Conservation (phyloP, 805 yeast genomes). For the Zygosaccharomyces kombuchaensis region DNA sequence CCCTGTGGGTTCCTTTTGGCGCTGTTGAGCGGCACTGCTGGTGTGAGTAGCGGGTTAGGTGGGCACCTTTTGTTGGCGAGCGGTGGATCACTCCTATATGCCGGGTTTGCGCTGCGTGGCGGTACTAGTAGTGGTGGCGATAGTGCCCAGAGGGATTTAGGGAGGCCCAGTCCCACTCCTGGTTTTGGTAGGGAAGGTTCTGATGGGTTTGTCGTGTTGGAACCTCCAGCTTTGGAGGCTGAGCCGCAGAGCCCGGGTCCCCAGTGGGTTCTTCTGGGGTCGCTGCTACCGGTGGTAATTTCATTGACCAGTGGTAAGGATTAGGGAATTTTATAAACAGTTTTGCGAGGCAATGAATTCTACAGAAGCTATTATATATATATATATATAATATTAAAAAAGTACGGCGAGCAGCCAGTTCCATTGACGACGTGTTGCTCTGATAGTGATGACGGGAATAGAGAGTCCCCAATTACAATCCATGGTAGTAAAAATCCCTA, state of each 20-base stretch:
- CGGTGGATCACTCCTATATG: conserved; percentile 36
- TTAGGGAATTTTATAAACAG: background rate
- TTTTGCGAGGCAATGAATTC: background rate
- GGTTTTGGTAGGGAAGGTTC: conserved; percentile 3
- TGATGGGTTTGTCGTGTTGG: conserved; percentile 1
- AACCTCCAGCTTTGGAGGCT: background rate
- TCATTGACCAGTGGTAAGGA: conserved; percentile 25
- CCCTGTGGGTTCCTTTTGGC: conserved; percentile 33
- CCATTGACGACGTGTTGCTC: too few species aligned
- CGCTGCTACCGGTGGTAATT: conserved; percentile 27
- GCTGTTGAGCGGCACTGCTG: conserved; percentile 8
- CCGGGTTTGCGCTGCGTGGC: conserved; percentile 20
- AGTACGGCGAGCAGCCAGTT: background rate
- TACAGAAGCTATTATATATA: background rate
- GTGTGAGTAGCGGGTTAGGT: conserved; percentile 20
- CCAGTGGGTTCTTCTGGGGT: conserved; percentile 26
- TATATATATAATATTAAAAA: background rate
- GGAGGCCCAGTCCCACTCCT: conserved; percentile 2
- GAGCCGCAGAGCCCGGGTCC: conserved; percentile 1
- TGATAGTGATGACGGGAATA: too few species aligned
- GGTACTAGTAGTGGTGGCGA: background rate
- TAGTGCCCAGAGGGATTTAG: background rate
- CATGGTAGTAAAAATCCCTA: background rate
- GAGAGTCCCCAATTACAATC: background rate
- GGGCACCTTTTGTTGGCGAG: conserved; percentile 33